Evolutionary conservation across 179 eudicot genomes (phyloP).

Genomic region (Silene coronaria): DNA sequence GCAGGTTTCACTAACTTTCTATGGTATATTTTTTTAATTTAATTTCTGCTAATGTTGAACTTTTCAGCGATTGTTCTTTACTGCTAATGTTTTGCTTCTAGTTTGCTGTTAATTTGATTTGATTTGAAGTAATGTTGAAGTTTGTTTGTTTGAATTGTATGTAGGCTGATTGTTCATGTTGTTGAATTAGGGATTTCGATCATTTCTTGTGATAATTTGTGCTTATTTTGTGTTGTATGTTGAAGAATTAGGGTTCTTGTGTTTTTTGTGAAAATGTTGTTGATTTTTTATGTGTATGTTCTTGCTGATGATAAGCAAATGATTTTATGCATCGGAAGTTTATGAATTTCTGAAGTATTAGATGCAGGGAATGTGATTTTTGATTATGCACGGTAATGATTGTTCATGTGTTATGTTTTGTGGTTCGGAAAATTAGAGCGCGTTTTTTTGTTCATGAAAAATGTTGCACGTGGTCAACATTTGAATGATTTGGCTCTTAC

Average conservation of each 20-base stretch:
- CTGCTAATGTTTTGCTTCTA: neutral
- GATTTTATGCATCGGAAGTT: neutral
- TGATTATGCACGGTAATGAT: no score
- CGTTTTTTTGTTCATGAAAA: neutral
- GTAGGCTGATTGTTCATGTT: neutral
- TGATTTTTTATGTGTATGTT: neutral
- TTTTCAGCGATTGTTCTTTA: neutral
- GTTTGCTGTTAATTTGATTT: neutral
- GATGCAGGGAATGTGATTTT: neutral
- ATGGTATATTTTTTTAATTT: neutral
- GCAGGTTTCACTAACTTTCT: constrained; percentile 9
- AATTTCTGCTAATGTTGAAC: neutral
- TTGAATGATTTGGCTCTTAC: neutral
- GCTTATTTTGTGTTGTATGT: neutral
- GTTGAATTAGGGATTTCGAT: constrained; percentile 16
- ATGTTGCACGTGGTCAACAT: neutral
- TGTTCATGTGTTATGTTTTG: neutral
- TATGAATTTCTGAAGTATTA: neutral
- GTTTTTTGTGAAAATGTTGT: constrained; percentile 2
- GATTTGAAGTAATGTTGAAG: neutral
- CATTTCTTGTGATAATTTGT: neutral
- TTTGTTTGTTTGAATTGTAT: neutral
- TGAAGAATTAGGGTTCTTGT: constrained; percentile 3
- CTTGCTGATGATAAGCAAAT: neutral
- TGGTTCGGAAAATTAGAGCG: neutral